Conservation (phyloP, 371 early-diverging fungal genomes). For the Rhizomucor pusillus region DNA sequence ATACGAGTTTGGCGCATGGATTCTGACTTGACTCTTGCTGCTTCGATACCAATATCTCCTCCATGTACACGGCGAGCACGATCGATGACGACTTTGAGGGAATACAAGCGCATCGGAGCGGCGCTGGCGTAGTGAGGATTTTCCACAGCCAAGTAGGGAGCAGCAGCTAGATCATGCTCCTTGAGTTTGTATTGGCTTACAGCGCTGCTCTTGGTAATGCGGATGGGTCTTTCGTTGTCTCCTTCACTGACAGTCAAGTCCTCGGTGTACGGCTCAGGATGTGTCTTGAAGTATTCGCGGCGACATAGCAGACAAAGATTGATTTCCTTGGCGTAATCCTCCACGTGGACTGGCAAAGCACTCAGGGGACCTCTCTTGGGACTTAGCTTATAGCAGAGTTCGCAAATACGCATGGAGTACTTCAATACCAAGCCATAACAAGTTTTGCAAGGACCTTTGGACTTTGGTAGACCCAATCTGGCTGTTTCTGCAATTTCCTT, state of each 20-base stretch:
- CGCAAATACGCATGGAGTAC: not conserved
- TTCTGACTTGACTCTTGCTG: not conserved
- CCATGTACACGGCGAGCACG: constrained; percentile 22
- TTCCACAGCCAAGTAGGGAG: not conserved
- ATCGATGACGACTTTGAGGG: constrained; percentile 3
- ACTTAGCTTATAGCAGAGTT: constrained; percentile 1
- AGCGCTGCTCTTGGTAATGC: constrained; percentile 7
- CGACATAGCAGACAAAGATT: constrained; percentile 1
- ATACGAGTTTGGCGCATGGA: not conserved
- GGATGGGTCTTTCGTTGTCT: not conserved
- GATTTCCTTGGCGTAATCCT: not conserved
- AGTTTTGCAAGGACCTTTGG: not conserved
- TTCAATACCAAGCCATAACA: not conserved
- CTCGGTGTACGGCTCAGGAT: not conserved
- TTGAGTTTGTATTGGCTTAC: not conserved
- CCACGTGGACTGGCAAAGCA: not conserved
- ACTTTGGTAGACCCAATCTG: not conserved
- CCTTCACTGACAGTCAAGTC: not conserved
- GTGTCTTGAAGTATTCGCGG: not conserved
- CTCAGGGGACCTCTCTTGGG: not conserved
- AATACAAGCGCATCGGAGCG: constrained; percentile 22
- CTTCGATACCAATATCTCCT: constrained; percentile 22
- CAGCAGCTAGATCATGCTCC: not conserved
- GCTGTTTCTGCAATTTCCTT: not conserved
- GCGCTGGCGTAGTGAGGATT: constrained; percentile 20